phyloP scores from a whole-genome alignment of 1,139 yeast genomes.

The Saccharomycopsis hybrid region DNA sequence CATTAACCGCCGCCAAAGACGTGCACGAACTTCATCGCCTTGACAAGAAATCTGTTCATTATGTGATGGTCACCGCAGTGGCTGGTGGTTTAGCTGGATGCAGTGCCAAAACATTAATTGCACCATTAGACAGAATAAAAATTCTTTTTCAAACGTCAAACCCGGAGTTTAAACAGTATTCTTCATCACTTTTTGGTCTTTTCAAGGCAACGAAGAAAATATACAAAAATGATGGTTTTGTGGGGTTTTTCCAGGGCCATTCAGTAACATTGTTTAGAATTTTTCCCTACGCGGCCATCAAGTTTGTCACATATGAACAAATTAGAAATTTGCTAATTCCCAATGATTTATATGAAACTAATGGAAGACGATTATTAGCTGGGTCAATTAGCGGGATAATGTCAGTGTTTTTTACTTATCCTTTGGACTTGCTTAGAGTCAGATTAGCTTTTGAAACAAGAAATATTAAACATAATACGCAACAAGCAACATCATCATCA shows the following conservation, averaged over 20 bases:
- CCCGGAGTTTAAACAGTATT: slow-evolving; percentile 74
- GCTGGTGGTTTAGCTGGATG: slow-evolving; percentile 98
- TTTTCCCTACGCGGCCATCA: slow-evolving; percentile 96
- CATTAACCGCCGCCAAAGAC: not conserved
- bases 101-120: slow-evolving; percentile 89
- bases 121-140: slow-evolving; percentile 93
- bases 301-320: slow-evolving; percentile 96
- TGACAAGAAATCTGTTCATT: slow-evolving; percentile 70
- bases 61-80: slow-evolving; percentile 74
- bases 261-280: slow-evolving; percentile 85
- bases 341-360: slow-evolving; percentile 66
- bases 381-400: slow-evolving; percentile 88
- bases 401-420: slow-evolving; percentile 86
- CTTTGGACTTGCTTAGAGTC: slow-evolving; percentile 84
- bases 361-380: slow-evolving; percentile 70
- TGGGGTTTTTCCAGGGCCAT: slow-evolving; percentile 91
- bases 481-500: not conserved
- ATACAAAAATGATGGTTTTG: slow-evolving; percentile 60
- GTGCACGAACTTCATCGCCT: not conserved
- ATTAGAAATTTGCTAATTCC: slow-evolving; percentile 77
- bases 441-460: slow-evolving; percentile 84
- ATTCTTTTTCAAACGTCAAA: slow-evolving; percentile 92
- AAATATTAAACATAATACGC: slow-evolving; percentile 25
- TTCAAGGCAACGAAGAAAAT: slow-evolving; percentile 66
- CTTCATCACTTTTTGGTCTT: slow-evolving; percentile 78